phyloP scores from a whole-genome alignment of 2,329 filamentous ascomycete genomes.

The Aureobasidium sp. region DNA sequence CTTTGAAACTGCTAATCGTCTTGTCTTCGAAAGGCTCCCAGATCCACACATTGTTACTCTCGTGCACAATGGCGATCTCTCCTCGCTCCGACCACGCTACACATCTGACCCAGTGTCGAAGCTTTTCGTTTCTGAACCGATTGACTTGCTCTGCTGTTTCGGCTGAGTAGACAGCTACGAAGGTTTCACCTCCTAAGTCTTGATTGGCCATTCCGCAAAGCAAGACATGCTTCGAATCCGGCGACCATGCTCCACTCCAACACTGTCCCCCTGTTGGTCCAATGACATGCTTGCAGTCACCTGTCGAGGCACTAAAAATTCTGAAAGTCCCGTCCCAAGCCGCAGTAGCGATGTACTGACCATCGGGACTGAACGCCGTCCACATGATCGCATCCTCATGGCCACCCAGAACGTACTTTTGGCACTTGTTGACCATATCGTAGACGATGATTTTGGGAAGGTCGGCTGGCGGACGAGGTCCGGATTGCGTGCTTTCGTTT shows the following conservation, averaged over 20 bases:
- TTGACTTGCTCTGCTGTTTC: neutral
- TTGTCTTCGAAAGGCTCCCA: neutral
- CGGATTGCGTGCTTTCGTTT: neutral
- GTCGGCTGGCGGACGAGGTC: neutral
- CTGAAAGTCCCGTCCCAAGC: slow-evolving; percentile 1
- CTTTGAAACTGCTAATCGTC: neutral
- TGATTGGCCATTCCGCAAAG: neutral
- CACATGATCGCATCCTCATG: slow-evolving; percentile 1
- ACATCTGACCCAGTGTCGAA: neutral
- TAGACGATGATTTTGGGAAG: neutral
- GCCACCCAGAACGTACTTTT: neutral
- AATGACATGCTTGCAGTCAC: neutral
- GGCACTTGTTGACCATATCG: neutral
- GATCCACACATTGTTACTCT: neutral
- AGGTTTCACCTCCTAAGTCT: neutral
- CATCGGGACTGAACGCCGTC: neutral
- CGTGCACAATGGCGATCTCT: neutral
- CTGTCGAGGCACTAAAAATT: neutral
- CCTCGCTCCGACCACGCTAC: neutral
- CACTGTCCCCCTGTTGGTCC: slow-evolving; percentile 6
- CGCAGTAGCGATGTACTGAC: neutral
- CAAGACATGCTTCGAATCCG: neutral
- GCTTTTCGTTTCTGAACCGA: neutral
- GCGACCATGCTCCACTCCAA: neutral
- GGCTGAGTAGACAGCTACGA: neutral